Conservation (phyloP, 2,329 filamentous ascomycete genomes). For the Diplodia intermedia region DNA sequence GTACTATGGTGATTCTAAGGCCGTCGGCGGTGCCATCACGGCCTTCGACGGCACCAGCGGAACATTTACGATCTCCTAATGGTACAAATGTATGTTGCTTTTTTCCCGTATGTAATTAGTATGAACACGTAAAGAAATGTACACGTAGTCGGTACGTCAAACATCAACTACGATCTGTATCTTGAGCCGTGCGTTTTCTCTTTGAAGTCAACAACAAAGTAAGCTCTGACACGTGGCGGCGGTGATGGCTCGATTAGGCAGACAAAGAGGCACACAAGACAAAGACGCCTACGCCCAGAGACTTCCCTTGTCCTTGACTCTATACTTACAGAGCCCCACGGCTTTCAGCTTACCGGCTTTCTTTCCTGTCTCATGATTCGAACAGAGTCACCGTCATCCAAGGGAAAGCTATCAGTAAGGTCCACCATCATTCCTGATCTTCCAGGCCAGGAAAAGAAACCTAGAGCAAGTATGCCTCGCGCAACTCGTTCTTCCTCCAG, state of each 20-base stretch:
- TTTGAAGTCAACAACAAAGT: conserved; percentile 8
- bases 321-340: background rate
- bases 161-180: background rate
- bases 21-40: conserved; percentile 65
- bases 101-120: background rate
- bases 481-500: conserved; percentile 3
- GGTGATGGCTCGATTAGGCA: background rate
- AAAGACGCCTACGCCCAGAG: background rate
- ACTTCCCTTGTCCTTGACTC: background rate
- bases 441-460: background rate
- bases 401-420: background rate
- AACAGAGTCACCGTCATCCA: background rate
- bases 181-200: background rate
- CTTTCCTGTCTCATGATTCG: background rate
- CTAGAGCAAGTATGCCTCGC: conserved; percentile 3
- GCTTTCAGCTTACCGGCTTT: background rate
- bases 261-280: conserved; percentile 15
- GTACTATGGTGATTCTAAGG: conserved; percentile 86
- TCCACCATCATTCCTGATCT: background rate
- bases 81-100: background rate
- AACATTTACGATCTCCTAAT: conserved; percentile 14
- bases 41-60: conserved; percentile 70
- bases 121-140: background rate
- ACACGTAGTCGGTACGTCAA: background rate
- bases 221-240: background rate